phyloP scores from a whole-genome alignment of 768 basidiomycete genomes.

The Trametes elegans region DNA sequence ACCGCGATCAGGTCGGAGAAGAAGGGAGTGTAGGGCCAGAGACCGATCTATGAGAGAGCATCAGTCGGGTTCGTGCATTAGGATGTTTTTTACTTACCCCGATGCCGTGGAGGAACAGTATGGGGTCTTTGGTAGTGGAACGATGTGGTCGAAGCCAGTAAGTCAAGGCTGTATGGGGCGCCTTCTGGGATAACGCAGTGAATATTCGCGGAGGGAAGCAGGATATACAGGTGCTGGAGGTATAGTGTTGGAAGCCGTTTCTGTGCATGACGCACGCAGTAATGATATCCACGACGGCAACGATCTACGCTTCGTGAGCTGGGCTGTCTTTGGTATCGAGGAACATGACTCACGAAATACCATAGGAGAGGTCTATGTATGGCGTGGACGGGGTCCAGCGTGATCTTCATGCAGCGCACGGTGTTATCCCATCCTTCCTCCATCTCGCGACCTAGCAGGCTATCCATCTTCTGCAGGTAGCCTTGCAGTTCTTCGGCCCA shows the following conservation, averaged over 20 bases:
- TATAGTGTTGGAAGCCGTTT: constrained; percentile 56
- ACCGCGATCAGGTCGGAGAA: constrained; percentile 41
- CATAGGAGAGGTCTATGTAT: constrained; percentile 61
- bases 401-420: constrained; percentile 47
- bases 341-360: constrained; percentile 48
- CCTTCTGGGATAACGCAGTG: constrained; percentile 41
- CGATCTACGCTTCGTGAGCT: constrained; percentile 40
- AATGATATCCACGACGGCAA: constrained; percentile 46
- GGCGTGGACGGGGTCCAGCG: constrained; percentile 55
- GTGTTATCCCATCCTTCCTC: constrained; percentile 38
- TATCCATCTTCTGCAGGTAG: constrained; percentile 44
- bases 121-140: constrained; percentile 44
- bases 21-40: constrained; percentile 55
- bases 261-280: constrained; percentile 39
- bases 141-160: constrained; percentile 54
- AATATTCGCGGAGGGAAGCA: constrained; percentile 56
- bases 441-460: constrained; percentile 39
- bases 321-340: neutral
- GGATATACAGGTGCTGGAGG: constrained; percentile 33
- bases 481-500: constrained; percentile 52
- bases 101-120: constrained; percentile 71
- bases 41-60: constrained; percentile 52
- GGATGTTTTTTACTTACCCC: constrained; percentile 42
- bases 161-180: constrained; percentile 34
- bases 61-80: neutral